Evolutionary conservation across 139 green algal species (phyloP), one percentile per base, ranked within the genome.

Genomic region (Limnomonas spitsbergensis): DNA sequence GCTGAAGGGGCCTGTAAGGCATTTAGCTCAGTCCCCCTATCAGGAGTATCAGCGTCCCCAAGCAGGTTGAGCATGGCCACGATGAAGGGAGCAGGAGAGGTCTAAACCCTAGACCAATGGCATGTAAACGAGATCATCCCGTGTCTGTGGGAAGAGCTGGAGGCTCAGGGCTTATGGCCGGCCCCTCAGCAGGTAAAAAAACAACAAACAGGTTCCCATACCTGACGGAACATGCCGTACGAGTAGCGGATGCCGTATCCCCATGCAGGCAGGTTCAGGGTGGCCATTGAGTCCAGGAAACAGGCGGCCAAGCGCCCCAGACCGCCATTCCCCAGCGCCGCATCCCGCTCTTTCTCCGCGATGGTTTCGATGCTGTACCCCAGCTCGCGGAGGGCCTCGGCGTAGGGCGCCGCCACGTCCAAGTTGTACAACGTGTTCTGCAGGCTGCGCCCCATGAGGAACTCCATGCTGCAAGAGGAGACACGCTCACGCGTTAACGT

Each of bases 221-320:
- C 56, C 92, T 98, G 88, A 66, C 68, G 86, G 86, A 99, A 99
- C 96, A 99, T 98, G 73, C 96, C 96, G 82, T 98, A 99, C 75
- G 94, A 89, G 90, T 99, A 99, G 24, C 96, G 92, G 80, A 99
- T 97, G 80, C 96, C 96, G 79, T 99, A 99, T 4, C 96, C 96
- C 95, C 94, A 99, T 1, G 88, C 95, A 4, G 96, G 96, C 78
- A 97, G 89, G 80, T 98, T 92, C 52, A 98, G 91, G 6, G 96
- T 98, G 47, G 96, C 97, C 80, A 99, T 95, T 34, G 90, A 95
- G 86, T 99, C 96, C 38, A 99, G 89, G 86, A 99, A 99, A 91
- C 96, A 99, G 29, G 93, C 92, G 1, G 96, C 96, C 76, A 99
- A 89, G 69, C 96, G 89, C 34, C 96, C 96, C 73, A 99, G 92